Conservation (phyloP, 805 yeast genomes). For the Metschnikowia matae region DNA sequence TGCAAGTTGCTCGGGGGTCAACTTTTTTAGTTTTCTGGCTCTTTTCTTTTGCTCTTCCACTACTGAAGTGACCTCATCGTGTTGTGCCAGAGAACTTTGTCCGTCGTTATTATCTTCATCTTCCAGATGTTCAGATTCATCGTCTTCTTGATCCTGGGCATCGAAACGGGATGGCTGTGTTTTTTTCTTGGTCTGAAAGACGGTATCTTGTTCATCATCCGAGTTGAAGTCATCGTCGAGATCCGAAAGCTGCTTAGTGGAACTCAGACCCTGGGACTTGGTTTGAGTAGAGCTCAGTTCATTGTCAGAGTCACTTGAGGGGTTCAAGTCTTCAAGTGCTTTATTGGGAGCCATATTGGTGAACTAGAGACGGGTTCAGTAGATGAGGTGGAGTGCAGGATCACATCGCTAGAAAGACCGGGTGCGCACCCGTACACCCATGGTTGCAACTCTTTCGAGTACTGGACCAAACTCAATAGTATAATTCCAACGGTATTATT, state of each 20-base stretch:
- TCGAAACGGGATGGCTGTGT: constrained; percentile 1
- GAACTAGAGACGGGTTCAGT: neutral
- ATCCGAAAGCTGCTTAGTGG: neutral
- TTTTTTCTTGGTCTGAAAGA: constrained; percentile 13
- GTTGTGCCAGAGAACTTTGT: constrained; percentile 1
- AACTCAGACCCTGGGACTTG: neutral
- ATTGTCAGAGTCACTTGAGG: neutral
- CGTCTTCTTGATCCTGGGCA: constrained; percentile 4
- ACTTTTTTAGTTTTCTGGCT: constrained; percentile 45
- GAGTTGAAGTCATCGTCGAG: constrained; percentile 16
- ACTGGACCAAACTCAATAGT: neutral
- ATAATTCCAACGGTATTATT: no score
- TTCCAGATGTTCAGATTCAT: neutral
- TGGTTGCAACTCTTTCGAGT: neutral
- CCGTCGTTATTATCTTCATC: constrained; percentile 4
- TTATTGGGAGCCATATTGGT: constrained; percentile 8
- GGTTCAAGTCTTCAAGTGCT: constrained; percentile 7
- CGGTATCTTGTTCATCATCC: constrained; percentile 13
- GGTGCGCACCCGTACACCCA: neutral
- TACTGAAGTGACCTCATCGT: constrained; percentile 15
- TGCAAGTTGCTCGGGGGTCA: constrained; percentile 53
- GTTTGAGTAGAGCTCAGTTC: neutral
- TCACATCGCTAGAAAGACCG: neutral
- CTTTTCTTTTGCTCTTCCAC: constrained; percentile 17
- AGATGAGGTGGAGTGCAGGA: neutral